Base-by-base conservation (phyloP, 2,329 filamentous ascomycete species). In the Chaetomium sp. region DNA sequence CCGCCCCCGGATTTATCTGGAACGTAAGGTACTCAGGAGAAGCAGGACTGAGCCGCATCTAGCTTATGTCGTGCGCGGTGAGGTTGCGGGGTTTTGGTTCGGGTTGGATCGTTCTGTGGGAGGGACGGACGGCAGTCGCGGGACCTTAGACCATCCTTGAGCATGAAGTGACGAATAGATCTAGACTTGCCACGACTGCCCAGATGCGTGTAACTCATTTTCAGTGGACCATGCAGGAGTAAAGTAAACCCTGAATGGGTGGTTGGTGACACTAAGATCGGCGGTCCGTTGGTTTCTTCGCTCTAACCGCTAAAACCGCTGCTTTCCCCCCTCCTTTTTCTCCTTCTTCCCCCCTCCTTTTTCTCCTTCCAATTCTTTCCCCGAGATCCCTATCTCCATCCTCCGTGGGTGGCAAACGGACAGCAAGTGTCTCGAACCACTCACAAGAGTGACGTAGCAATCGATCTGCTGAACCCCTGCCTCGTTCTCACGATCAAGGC, bases 401-500 rank as follows among this genome's bases (percentile, higher is more conserved):
- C 19, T 23, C 31, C 49, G 12, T 8, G 27, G 27, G 25, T 31
- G 25, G 51, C 51, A 19, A 38, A 42, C 50, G 53, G 53, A 56
- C 3, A 19, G 31, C 53, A 8, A 47, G 31, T 25, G 53, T 56
- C 29, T 29, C 35, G 23, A 49, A 49, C 56, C 38, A 29, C 38
- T 56, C 45, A 45, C 10, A 4, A 42, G 38, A 12, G 47, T 3
- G 10, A 12, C 53, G 21, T 50, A 29, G 45, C 42, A 42, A 9
- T 42, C 42, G 60, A 62, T 38, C 23, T 9, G 35, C 25, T 19
- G 38, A 60, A n/a, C 42, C 45, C 45, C 35, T 29, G 58, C 10
- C 45, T 33, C 29, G 58, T 51, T 12, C 13, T 57, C 25, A 33
- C 55, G 31, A 60, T 49, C 64, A 38, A 23, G n/a, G 7, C 53